Base-by-base conservation (phyloP, 225 moss, liverwort and hornwort genomes). In the Bryoerythrophyllum caledonicum region DNA sequence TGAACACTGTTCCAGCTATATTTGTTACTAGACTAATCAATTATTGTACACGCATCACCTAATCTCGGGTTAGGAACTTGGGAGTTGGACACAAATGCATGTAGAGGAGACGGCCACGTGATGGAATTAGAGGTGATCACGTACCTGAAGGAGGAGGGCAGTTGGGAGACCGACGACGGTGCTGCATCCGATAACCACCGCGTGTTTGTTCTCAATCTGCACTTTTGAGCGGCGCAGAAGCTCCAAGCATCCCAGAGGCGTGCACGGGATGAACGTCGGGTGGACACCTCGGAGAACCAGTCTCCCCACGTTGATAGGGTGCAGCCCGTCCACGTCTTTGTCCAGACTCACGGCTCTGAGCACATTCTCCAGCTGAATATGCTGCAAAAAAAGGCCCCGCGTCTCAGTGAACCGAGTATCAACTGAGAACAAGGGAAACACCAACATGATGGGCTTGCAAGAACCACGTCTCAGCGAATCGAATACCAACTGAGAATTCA, bases 271-370 rank as follows among this genome's bases (percentile, higher is more conserved):
- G 77, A 94, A 97, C 16, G 90, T 91, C 7, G 96, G 96, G 44
- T 83, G 78, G 62, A 73, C 23, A 40, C 76, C 85, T 34, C 76
- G 81, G 63, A 84, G 66, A 28, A 87, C 69, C 61, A 96, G 68
- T 74, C 91, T 88, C 65, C 83, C 86, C 54, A 96, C 52, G 64
- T 96, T 96, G 34, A 90, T 70, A 9, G 96, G 94, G 79, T 94
- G 89, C 68, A 94, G 71, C 68, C 96, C 96, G 74, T 96, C 96
- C 80, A 96, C 96, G 72, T 96, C 96, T 83, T 96, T 96, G 19
- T 94, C 92, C 75, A 96, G 65, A 68, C 84, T 92, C 25, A 96
- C 89, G 59, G 88, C 86, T 80, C 79, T 83, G 11, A 96, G 62
- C 32, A 96, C 88, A 59, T 68, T 91, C 11, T 96, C 90, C 71